These are phyloP conservation scores for Dillenia suffruticosa DNA, from an alignment of 164 flowering plant genomes.

Conservation along the genomic window DNA sequence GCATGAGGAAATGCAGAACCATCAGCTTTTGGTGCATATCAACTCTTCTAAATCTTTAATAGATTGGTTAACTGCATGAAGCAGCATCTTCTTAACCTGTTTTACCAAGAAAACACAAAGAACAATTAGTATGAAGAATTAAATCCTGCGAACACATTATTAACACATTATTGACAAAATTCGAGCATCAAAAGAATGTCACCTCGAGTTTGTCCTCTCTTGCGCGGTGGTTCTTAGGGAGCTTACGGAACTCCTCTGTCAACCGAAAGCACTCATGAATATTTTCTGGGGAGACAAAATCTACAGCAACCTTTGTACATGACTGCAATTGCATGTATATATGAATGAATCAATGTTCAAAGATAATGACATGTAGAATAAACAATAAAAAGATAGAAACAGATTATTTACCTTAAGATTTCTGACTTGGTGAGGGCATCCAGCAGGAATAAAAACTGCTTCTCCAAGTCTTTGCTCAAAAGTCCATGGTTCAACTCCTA, in stretches of 20 bases:
- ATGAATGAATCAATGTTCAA: no score
- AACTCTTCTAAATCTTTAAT: constrained; percentile 30
- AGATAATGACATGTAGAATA: not conserved
- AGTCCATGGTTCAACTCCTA: constrained; percentile 88
- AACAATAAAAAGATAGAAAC: not conserved
- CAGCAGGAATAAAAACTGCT: constrained; percentile 92
- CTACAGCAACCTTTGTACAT: constrained; percentile 80
- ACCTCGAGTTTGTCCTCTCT: constrained; percentile 91
- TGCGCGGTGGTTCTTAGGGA: constrained; percentile 62
- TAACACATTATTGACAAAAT: no score
- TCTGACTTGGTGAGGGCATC: constrained; percentile 94
- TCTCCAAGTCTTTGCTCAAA: constrained; percentile 79
- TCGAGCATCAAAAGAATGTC: not conserved
- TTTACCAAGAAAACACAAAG: not conserved
- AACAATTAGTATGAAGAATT: not conserved
- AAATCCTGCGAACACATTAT: no score
- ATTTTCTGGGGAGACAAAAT: constrained; percentile 89
- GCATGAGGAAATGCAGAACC: not conserved
- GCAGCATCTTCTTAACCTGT: constrained; percentile 72
- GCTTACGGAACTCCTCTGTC: constrained; percentile 62
- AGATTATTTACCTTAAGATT: constrained; percentile 58
- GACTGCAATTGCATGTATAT: constrained; percentile 39
- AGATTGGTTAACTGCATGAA: constrained; percentile 49
- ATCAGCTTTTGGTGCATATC: constrained; percentile 1
- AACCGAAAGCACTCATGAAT: constrained; percentile 53